Base-by-base conservation (phyloP, 192 early-diverging fungal genomes). In the Umbelopsis isabellina region DNA sequence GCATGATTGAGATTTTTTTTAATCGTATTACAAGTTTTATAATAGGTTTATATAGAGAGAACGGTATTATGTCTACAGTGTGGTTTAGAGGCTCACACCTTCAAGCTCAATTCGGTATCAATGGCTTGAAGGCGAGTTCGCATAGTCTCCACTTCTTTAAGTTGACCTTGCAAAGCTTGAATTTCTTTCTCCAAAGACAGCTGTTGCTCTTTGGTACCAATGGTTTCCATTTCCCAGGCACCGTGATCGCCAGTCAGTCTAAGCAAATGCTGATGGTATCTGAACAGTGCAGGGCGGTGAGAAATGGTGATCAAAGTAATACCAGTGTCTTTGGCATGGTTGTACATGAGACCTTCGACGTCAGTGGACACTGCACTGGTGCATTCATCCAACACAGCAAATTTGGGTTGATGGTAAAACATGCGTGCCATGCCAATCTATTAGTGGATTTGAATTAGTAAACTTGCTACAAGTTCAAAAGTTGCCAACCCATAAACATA, bases 381-480 rank as follows among this genome's bases (percentile, higher is more conserved):
- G 79, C 93, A 95, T 86, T 99, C 97, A 82, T 98, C 96, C 79
- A 99, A 84, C 75, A 99, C 94, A 33, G 96, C 98, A 83, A 89
- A 99, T 70, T 87, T 88, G 18, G 98, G 98, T 49, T 87, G 85
- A 82, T 99, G 98, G 83, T 98, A 99, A 77, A 98, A 97, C 72
- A 99, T 84, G 20, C 98, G 83, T 5, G 96, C 96, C 93, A 98
- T 94, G 41, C 93, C 94, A 67, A 99, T 91, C 86, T 88, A 73
- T 65, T 2, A 77, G 65, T 47, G 27, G 41, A 65, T 41, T 45
- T 22, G 16, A 21, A 66, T 48, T 35, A 72, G 46, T 70, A 49
- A 20, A 64, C 44, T 45, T 2, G 45, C 44, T 50, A 11, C 30
- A 37, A 44, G 27, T 49, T 37, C 0, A 18, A 7, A 46, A 41